Base-by-base conservation (phyloP, 768 basidiomycete species). In the Tylopilus subfusipes region DNA sequence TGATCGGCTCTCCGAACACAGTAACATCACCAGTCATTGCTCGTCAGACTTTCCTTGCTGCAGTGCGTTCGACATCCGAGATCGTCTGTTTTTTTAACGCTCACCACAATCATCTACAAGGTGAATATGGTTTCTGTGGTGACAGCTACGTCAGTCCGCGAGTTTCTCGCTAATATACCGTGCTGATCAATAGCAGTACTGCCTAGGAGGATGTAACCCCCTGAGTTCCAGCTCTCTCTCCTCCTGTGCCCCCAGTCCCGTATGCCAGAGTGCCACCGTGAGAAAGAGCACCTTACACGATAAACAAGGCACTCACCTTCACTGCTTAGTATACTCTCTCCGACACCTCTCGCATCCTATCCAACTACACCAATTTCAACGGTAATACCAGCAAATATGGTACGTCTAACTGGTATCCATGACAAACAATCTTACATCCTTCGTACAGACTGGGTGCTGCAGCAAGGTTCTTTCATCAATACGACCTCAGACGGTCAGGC, bases 121-220 rank as follows among this genome's bases (percentile, higher is more conserved):
- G 81, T 55, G 75, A 79, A 63, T 83, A 77, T 53, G 81, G 82
- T 10, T 83, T 76, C 62, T 83, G 82, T 59, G 81, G 81, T 18
- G 63, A 63, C 33, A 74, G 74, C 42, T 62, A 65, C 44, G 77
- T 79, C 42, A 51, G 75, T 64, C 22, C 49, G 6, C 38, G 42
- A 5, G 1, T 39, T 8, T 33, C 13, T 13, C 40, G 25, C 43
- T n/a, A 10, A 4, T 13, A 30, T 42, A 1, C 47, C 48, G 1
- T 48, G 49, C 60, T 66, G 50, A 65, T 21, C 18, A 40, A 27
- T 13, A 29, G 19, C 60, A 90, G 84, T 93, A 84, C 68, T 93
- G 91, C 66, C 74, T 91, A 31, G 89, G 88, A 44, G 92, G 92
- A n/a, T 94, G 92, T 74, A 83, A 93, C 63, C 90, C 92, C 19